phyloP scores from a whole-genome alignment of 2,329 filamentous ascomycete genomes.

The Ophiostoma australiae region DNA sequence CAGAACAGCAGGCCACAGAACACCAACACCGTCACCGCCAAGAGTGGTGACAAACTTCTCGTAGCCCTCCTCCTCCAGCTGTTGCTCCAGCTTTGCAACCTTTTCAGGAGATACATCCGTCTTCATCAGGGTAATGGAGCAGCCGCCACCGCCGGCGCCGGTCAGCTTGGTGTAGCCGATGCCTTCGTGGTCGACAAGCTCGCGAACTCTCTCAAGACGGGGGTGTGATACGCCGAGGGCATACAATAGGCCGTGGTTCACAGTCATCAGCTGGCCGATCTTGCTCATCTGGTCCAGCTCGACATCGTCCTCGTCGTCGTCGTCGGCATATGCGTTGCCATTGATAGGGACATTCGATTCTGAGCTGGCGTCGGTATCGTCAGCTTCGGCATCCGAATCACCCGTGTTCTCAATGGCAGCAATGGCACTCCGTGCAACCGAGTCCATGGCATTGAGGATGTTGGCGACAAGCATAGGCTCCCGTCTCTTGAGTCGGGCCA shows the following conservation, averaged over 20 bases:
- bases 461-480: slow-evolving; percentile 74
- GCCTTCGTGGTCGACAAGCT: slow-evolving; percentile 80
- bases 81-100: slow-evolving; percentile 58
- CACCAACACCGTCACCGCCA: slow-evolving; percentile 87
- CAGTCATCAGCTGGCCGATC: slow-evolving; percentile 80
- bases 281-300: slow-evolving; percentile 57
- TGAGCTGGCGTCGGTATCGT: slow-evolving; percentile 32
- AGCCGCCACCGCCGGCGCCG: slow-evolving; percentile 90
- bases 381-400: slow-evolving; percentile 56
- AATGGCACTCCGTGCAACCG: slow-evolving; percentile 55
- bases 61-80: slow-evolving; percentile 68
- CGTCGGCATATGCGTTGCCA: slow-evolving; percentile 26
- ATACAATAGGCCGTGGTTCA: slow-evolving; percentile 91
- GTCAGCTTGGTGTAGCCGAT: slow-evolving; percentile 98
- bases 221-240: slow-evolving; percentile 92
- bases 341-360: neutral
- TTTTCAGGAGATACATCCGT: slow-evolving; percentile 55
- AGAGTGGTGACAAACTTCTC: slow-evolving; percentile 82
- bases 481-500: slow-evolving; percentile 62
- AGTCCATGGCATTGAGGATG: slow-evolving; percentile 82
- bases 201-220: slow-evolving; percentile 81
- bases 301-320: slow-evolving; percentile 46
- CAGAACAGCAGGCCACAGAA: slow-evolving; percentile 86
- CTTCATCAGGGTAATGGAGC: slow-evolving; percentile 84
- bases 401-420: slow-evolving; percentile 56